Base-by-base conservation (phyloP, 2,329 filamentous ascomycete genomes). In the Stachybotrys chlorohalonatus region DNA sequence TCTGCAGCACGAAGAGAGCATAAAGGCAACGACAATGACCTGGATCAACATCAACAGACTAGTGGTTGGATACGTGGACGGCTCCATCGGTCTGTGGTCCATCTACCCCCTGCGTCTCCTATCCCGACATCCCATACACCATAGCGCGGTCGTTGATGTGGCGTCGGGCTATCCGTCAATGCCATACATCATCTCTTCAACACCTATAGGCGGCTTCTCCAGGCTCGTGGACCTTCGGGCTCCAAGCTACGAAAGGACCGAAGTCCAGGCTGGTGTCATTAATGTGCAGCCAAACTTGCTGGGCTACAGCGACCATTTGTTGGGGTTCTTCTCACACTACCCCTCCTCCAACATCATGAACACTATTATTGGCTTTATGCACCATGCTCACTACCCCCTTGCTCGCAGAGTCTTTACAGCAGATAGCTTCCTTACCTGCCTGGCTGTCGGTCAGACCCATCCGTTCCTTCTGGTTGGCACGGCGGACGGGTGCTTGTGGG, bases 41-140 rank as follows among this genome's bases (percentile, higher is more conserved):
- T 84, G 81, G 81, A 66, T 76, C 39, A 77, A 75, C 56, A 72
- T 74, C 58, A 83, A 83, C 61, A 76, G 80, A 24, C 66, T 84
- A 46, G 78, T 73, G 0, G 68, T 81, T 32, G 81, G 79, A 51
- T 80, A 83, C 62, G 75, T 73, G 0, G 81, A 84, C 56, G 81
- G 81, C 36, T 80, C 77, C 17, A 69, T 84, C 42, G 73, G 73
- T 17, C 68, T 83, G 11, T 84, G 81, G 81, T 83, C 80, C 11
- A 61, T 84, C 47, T 70, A 71, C 46, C 81, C 81, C 1, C 67
- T 64, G 49, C 66, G 70, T 31, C 66, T 82, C 52, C 68, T 84
- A 31, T 75, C 75, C 47, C 75, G 81, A 2, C 74, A 80, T 51
- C 72, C 76, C 5, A 70, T 78, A n/a, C 81, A 84, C 60, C 74